These are phyloP conservation scores for Tylopilus plumbeoviolaceoides DNA, from an alignment of 768 basidiomycete species.

Conservation along the genomic window DNA sequence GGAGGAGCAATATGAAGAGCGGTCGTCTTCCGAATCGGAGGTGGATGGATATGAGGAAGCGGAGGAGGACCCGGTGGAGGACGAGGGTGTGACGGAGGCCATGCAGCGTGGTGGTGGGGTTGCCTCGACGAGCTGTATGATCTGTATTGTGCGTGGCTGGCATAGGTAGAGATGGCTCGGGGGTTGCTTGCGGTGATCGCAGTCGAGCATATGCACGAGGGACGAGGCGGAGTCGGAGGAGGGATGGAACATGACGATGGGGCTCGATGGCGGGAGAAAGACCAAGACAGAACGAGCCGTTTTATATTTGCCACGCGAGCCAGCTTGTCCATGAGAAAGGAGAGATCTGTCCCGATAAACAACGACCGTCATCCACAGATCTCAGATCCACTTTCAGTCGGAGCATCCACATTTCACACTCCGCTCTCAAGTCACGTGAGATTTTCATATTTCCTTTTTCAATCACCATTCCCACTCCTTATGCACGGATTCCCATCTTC, in stretches of 20 bases:
- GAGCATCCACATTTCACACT: neutral
- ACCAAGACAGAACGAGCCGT: neutral
- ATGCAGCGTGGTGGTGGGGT: conserved; percentile 45
- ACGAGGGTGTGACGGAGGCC: conserved; percentile 31
- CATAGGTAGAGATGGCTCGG: conserved; percentile 43
- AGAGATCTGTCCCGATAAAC: conserved; percentile 23
- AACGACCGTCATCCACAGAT: conserved; percentile 12
- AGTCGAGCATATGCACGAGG: conserved; percentile 22
- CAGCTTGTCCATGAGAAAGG: conserved; percentile 19
- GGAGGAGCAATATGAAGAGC: conserved; percentile 73
- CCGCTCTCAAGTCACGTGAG: conserved; percentile 16
- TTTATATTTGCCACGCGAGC: conserved; percentile 28
- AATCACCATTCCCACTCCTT: conserved; percentile 10
- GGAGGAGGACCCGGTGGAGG: conserved; percentile 40
- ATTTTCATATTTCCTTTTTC: conserved; percentile 17
- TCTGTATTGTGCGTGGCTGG: conserved; percentile 51
- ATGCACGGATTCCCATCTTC: conserved; percentile 17
- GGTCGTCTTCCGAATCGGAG: conserved; percentile 41
- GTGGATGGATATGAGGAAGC: conserved; percentile 34
- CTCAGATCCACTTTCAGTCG: conserved; percentile 18
- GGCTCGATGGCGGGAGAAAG: neutral
- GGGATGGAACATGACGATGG: conserved; percentile 23
- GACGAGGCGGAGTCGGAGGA: conserved; percentile 24
- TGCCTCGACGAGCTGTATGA: conserved; percentile 74
- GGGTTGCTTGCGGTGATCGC: conserved; percentile 34